Evolutionary conservation across 805 yeast species (phyloP).

Genomic region (Metschnikowia arizonensis): DNA sequence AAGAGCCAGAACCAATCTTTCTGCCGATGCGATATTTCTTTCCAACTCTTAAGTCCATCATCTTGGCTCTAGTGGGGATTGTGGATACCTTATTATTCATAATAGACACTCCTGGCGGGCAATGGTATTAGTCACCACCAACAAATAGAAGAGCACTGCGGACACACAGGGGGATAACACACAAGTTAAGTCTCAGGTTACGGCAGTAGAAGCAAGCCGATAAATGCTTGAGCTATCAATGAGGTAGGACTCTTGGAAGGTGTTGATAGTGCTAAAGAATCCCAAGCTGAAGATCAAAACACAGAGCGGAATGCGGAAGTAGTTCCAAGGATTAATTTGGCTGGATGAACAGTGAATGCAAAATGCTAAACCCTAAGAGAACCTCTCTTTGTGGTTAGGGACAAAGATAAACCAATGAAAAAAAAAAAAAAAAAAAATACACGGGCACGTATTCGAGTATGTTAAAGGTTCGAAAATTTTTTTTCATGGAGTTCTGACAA

Average conservation of each 20-base stretch:
- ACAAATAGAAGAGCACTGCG: background rate
- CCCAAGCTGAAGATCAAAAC: constrained; percentile 1
- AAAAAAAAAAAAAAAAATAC: background rate
- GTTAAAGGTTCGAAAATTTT: constrained; percentile 4
- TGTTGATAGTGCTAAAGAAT: background rate
- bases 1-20: constrained; percentile 94
- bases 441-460: background rate
- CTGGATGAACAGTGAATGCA: background rate
- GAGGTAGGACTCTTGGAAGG: background rate
- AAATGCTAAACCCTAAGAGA: background rate
- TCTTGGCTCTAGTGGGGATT: constrained; percentile 16
- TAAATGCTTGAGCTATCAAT: background rate
- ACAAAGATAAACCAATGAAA: background rate
- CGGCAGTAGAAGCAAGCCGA: background rate
- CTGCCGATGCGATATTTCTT: constrained; percentile 92
- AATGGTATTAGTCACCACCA: background rate
- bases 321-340: background rate
- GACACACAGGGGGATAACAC: background rate
- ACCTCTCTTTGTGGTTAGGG: background rate
- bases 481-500: constrained; percentile 1
- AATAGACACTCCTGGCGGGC: background rate
- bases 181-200: background rate
- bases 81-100: constrained; percentile 17
- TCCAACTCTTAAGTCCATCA: constrained; percentile 77
- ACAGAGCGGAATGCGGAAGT: constrained; percentile 5